Evolutionary conservation across 1,284 basidiomycete species (phyloP).

Genomic region (Cutaneotrichosporon cavernicola): DNA sequence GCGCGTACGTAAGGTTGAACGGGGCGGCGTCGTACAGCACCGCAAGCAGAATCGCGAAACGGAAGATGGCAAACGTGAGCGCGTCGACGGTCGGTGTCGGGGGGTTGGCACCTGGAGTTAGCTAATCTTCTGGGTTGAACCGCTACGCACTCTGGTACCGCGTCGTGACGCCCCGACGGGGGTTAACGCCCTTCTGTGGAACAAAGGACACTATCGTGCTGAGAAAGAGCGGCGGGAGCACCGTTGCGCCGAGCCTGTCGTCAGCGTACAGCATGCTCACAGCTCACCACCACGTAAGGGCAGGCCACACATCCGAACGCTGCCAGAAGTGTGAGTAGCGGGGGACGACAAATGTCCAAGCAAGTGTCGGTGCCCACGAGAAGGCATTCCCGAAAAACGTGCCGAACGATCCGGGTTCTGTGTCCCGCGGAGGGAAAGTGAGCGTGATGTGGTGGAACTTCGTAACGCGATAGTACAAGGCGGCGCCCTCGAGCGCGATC

Average conservation of each 20-base stretch:
- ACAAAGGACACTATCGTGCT: constrained; percentile 47
- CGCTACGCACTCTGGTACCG: constrained; percentile 35
- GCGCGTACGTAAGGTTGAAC: constrained; percentile 38
- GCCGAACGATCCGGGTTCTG: constrained; percentile 34
- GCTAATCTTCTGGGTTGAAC: neutral
- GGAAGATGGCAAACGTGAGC: constrained; percentile 46
- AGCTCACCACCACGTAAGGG: constrained; percentile 49
- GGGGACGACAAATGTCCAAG: constrained; percentile 36
- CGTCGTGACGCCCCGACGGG: constrained; percentile 28
- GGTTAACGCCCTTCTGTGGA: constrained; percentile 36
- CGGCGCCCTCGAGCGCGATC: constrained; percentile 36
- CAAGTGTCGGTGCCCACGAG: constrained; percentile 45
- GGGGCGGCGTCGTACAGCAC: constrained; percentile 50
- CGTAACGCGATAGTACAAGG: constrained; percentile 40
- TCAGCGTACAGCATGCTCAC: neutral
- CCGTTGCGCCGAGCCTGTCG: constrained; percentile 43
- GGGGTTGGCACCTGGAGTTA: constrained; percentile 27
- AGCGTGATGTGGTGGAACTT: constrained; percentile 44
- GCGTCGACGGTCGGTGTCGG: constrained; percentile 43
- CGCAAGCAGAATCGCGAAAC: constrained; percentile 45
- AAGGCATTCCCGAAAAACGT: constrained; percentile 39
- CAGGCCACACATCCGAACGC: constrained; percentile 37
- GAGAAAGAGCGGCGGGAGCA: constrained; percentile 43
- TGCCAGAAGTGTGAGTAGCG: constrained; percentile 31
- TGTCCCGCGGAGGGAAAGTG: constrained; percentile 40